These are phyloP conservation scores for Lithohypha guttulata DNA, from an alignment of 2,329 filamentous ascomycete genomes.

Conservation along the genomic window DNA sequence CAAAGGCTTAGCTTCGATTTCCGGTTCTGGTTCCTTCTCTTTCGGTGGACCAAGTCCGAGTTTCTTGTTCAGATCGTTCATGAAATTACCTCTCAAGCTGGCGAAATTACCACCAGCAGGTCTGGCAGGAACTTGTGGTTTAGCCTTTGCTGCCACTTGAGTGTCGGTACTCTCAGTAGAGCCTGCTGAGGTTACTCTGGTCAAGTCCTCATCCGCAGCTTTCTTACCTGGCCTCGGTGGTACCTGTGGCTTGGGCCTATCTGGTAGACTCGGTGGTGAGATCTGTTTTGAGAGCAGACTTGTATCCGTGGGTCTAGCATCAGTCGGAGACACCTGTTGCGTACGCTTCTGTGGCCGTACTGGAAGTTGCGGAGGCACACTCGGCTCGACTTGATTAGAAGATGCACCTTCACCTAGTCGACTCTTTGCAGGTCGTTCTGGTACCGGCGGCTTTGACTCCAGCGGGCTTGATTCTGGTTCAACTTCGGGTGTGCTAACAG, in stretches of 20 bases:
- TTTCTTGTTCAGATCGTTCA: slow-evolving; percentile 85
- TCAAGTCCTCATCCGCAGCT: slow-evolving; percentile 26
- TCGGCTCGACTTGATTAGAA: slow-evolving; percentile 17
- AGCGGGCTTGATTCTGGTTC: slow-evolving; percentile 34
- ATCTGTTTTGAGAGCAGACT: slow-evolving; percentile 24
- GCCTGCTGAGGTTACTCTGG: slow-evolving; percentile 29
- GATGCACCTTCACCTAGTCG: slow-evolving; percentile 20
- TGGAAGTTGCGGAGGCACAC: slow-evolving; percentile 20
- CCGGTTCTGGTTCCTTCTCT: slow-evolving; percentile 45
- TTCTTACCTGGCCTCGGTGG: slow-evolving; percentile 55
- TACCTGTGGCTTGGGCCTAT: slow-evolving; percentile 53
- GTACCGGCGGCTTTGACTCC: slow-evolving; percentile 24
- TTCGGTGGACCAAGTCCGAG: slow-evolving; percentile 78
- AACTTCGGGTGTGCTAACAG: slow-evolving; percentile 47
- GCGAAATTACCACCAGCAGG: slow-evolving; percentile 76
- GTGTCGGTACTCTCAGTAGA: slow-evolving; percentile 30
- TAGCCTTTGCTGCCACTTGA: slow-evolving; percentile 50
- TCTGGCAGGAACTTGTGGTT: slow-evolving; percentile 70
- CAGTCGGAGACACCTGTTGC: slow-evolving; percentile 25
- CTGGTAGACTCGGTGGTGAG: slow-evolving; percentile 45
- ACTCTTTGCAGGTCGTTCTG: slow-evolving; percentile 23
- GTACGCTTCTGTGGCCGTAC: slow-evolving; percentile 26
- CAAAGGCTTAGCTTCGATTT: slow-evolving; percentile 66
- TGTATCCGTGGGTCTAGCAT: slow-evolving; percentile 27
- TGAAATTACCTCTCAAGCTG: slow-evolving; percentile 78